These are phyloP conservation scores for Hygrocybe punicea DNA, from an alignment of 768 basidiomycete genomes.

Conservation along the genomic window DNA sequence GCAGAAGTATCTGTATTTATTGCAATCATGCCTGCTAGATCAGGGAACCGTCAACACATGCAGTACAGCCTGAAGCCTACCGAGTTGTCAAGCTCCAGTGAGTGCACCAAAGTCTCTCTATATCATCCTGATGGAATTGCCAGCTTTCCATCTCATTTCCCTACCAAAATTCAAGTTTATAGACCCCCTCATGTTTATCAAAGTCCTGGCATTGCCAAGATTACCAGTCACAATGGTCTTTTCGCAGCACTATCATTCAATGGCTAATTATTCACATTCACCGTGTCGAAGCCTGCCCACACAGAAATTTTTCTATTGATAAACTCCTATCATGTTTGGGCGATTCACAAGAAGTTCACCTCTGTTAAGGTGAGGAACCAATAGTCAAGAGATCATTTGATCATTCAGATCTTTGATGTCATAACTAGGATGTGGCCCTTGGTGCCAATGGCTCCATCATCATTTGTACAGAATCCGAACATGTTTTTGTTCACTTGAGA, in stretches of 20 bases:
- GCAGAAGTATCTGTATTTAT: conserved; percentile 1
- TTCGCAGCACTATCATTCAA: conserved; percentile 81
- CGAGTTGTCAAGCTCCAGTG: conserved; percentile 71
- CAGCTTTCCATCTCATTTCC: conserved; percentile 79
- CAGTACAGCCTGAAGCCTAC: conserved; percentile 69
- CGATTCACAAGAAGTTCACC: conserved; percentile 79
- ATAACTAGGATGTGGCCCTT: conserved; percentile 87
- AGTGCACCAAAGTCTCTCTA: conserved; percentile 14
- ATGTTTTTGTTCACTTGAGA: conserved; percentile 82
- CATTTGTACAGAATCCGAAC: conserved; percentile 91
- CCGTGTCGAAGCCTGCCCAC: conserved; percentile 37
- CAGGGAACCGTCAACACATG: conserved; percentile 74
- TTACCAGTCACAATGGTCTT: conserved; percentile 71
- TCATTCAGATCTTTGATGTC: neutral
- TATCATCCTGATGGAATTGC: conserved; percentile 1
- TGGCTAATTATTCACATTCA: conserved; percentile 91
- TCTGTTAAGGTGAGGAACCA: conserved; percentile 59
- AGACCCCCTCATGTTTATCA: conserved; percentile 74
- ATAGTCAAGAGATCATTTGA: neutral
- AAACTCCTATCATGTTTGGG: conserved; percentile 90
- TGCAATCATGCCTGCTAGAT: conserved; percentile 37
- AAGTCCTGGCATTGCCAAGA: conserved; percentile 70
- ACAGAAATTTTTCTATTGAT: conserved; percentile 39
- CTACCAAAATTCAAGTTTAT: conserved; percentile 71
- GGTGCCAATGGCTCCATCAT: conserved; percentile 88